A percentile compares a stretch with the other conserved stretches of the same genome.
Conservation (phyloP, 1,284 basidiomycete species). For the Sanghuangporus weigelae region DNA sequence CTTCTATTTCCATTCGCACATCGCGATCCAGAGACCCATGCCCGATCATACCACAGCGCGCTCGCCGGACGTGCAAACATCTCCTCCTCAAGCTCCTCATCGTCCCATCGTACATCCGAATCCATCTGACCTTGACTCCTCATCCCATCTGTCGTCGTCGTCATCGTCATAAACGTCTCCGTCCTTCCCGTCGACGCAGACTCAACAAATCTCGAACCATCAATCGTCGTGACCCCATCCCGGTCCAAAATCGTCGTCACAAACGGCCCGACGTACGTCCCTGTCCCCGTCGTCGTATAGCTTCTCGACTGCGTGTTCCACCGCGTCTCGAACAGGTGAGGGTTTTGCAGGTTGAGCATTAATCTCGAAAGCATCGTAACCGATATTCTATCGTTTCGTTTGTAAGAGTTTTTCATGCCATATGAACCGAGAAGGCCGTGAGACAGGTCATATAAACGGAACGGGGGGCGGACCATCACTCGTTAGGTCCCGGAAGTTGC, state of each 20-base stretch:
- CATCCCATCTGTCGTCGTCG: not conserved
- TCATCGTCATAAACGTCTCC: not conserved
- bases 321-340: not conserved
- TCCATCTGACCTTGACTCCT: not conserved
- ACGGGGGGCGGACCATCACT: not conserved
- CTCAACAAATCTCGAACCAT: not conserved
- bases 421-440: not conserved
- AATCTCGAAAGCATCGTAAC: constrained; percentile 14
- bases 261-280: constrained; percentile 1
- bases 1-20: not conserved
- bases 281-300: constrained; percentile 1
- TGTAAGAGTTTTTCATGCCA: not conserved
- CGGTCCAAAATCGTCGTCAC: not conserved
- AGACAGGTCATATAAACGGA: not conserved
- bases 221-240: not conserved
- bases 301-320: not conserved
- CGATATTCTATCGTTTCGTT: constrained; percentile 7
- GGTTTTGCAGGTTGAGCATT: constrained; percentile 17
- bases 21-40: constrained; percentile 4
- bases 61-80: not conserved
- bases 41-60: constrained; percentile 11
- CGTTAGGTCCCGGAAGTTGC: not conserved
- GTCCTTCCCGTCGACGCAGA: not conserved
- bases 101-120: not conserved
- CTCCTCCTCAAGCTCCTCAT: not conserved